phyloP scores from a whole-genome alignment of 169 alveolate species.

The Perkinsus marinus region DNA sequence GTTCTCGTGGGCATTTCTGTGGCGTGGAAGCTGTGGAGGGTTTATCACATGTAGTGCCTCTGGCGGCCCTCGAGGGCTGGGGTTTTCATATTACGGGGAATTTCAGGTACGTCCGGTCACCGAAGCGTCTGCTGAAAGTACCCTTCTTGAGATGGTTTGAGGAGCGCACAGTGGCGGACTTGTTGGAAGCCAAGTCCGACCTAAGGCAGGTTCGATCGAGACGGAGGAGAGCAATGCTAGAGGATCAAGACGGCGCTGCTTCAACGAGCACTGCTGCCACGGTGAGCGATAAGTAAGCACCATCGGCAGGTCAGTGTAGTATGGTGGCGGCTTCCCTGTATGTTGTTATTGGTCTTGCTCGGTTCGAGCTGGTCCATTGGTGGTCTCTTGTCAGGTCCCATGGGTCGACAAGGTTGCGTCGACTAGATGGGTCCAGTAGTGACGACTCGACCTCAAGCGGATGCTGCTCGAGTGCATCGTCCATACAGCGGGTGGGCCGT shows the following conservation, averaged over 20 bases:
- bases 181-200: neutral
- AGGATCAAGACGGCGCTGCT: neutral
- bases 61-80: no score
- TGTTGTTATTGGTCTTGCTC: no score
- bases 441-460: neutral
- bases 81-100: no score
- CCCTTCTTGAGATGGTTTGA: neutral
- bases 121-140: neutral
- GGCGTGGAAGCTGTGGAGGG: neutral
- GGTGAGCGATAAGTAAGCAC: neutral
- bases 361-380: no score
- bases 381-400: neutral
- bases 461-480: neutral
- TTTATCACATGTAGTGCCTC: neutral
- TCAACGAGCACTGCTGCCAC: neutral
- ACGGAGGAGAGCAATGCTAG: neutral
- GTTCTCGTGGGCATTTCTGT: neutral
- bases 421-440: neutral
- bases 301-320: no score
- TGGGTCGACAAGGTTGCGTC: neutral
- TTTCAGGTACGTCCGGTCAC: neutral
- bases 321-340: no score
- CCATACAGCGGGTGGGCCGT: neutral
- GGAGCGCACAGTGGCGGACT: neutral
- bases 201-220: neutral